Percentiles rank a stretch among this genome's conserved stretches.
These are phyloP conservation scores for Capsicum rhomboideum DNA, from an alignment of 257 asterid species.

Conservation along the genomic window DNA sequence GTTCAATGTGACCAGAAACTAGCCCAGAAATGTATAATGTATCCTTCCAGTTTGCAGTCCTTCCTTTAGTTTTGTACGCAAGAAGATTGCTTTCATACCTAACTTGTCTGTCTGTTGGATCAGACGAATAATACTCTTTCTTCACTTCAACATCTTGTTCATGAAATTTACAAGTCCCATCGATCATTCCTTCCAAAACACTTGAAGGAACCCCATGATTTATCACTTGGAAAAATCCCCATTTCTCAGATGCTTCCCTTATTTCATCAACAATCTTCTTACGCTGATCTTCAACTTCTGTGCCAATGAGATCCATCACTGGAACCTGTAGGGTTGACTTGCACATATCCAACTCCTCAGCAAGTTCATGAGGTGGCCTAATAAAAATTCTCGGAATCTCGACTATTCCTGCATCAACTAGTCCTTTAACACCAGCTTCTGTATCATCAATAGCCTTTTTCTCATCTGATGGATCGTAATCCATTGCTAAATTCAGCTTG, in stretches of 20 bases:
- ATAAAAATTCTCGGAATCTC: constrained; percentile 22
- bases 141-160: constrained; percentile 51
- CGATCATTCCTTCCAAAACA: constrained; percentile 44
- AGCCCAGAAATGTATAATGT: constrained; percentile 37
- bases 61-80: constrained; percentile 16
- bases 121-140: constrained; percentile 27
- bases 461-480: constrained; percentile 4
- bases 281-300: too few species aligned
- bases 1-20: constrained; percentile 18
- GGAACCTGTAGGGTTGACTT: constrained; percentile 27
- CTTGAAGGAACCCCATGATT: too few species aligned
- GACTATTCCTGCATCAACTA: constrained; percentile 17
- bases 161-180: constrained; percentile 42
- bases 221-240: too few species aligned
- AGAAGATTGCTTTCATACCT: constrained; percentile 49
- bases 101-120: constrained; percentile 15
- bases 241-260: constrained; percentile 44
- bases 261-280: too few species aligned
- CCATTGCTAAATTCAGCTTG: neutral
- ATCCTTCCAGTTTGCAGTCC: constrained; percentile 64
- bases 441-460: constrained; percentile 17
- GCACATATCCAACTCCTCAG: constrained; percentile 14
- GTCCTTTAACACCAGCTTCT: constrained; percentile 15
- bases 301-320: constrained; percentile 36
- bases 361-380: constrained; percentile 29